Base-by-base conservation (phyloP, 2,329 filamentous ascomycete species). In the Myriangium duriaei region DNA sequence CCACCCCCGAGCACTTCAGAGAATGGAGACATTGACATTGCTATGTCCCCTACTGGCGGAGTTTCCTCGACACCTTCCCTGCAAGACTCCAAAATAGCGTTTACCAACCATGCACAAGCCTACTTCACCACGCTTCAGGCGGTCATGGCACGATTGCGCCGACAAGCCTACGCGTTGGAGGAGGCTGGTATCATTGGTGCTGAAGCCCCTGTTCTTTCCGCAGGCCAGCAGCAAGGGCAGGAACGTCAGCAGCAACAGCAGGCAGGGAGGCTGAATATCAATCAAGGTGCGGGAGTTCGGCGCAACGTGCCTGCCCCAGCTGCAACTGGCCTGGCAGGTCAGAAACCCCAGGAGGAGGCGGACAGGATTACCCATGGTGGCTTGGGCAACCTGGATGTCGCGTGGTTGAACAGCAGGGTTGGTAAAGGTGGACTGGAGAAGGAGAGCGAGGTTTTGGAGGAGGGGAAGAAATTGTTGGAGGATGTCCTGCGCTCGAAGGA, bases 351-450 rank as follows among this genome's bases (percentile, higher is more conserved):
- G 37, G 28, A 35, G 35, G 47, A 49, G 29, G 44, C 44, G 11
- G 51, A 53, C 18, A 47, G 48, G 4, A 47, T 58, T 13, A 63
- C 54, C 37, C 68, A 68, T 47, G 62, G 61, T 10, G 66, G 66
- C 5, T 47, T 68, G 31, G 66, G 66, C 5, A 56, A 60, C 63
- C 65, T 95, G 37, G 87, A 95, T 54, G 79, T 92, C 11, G 87
- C 87, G 19, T 88, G 82, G 74, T 61, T 96, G 50, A 96, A 95
- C 55, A 87, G 83, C 51, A 72, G 84, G 41, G 84, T 82, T 44
- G 80, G 82, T 45, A 79, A 79, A 45, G 81, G 92, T 14, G 83
- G 83, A 40, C 74, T 78, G 50, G 80, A 84, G 45, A 91, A 88
- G 69, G 85, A 92, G 53, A 73, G 74, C 2, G 84, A 95, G 60